Evolutionary conservation across 106 monocot species (phyloP).

Genomic region (Platanthera zijinensis): DNA sequence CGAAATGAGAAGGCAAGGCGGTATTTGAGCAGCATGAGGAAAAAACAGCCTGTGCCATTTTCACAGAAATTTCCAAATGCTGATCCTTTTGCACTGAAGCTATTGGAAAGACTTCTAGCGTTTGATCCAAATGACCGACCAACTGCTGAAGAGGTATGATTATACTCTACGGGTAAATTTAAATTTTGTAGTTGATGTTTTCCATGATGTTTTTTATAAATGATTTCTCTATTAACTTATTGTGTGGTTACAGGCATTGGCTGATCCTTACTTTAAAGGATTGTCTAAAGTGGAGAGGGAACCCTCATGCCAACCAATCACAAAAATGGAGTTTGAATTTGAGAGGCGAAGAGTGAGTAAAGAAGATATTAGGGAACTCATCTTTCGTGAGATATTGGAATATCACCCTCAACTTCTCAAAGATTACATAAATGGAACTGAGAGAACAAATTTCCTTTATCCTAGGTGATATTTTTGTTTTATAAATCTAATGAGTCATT

Average conservation of each 20-base stretch:
- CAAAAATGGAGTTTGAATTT: slow-evolving; percentile 96
- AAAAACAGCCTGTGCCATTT: slow-evolving; percentile 65
- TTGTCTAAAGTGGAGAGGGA: slow-evolving; percentile 81
- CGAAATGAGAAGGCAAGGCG: slow-evolving; percentile 88
- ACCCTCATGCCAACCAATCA: slow-evolving; percentile 76
- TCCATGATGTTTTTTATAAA: background rate
- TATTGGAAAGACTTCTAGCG: slow-evolving; percentile 77
- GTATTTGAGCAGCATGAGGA: slow-evolving; percentile 79
- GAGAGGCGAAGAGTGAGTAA: slow-evolving; percentile 75
- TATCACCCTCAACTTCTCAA: slow-evolving; percentile 90
- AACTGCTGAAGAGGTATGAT: slow-evolving; percentile 72
- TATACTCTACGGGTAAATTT: background rate
- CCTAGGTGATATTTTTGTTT: slow-evolving; percentile 60
- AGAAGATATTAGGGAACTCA: slow-evolving; percentile 79
- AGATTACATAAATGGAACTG: slow-evolving; percentile 64
- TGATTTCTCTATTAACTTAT: background rate
- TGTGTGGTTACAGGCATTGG: slow-evolving; percentile 47
- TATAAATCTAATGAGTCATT: background rate
- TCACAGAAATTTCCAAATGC: slow-evolving; percentile 76
- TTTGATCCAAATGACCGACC: slow-evolving; percentile 89
- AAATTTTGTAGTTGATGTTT: slow-evolving; percentile 1
- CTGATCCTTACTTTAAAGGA: slow-evolving; percentile 86
- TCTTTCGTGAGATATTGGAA: slow-evolving; percentile 85
- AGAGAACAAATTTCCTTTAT: slow-evolving; percentile 70
- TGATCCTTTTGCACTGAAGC: slow-evolving; percentile 68